Percentiles rank a stretch among this genome's conserved stretches.
Evolutionary conservation across 805 yeast genomes (phyloP).

Genomic region (Saccharomycopsis oosterbeekiorum): DNA sequence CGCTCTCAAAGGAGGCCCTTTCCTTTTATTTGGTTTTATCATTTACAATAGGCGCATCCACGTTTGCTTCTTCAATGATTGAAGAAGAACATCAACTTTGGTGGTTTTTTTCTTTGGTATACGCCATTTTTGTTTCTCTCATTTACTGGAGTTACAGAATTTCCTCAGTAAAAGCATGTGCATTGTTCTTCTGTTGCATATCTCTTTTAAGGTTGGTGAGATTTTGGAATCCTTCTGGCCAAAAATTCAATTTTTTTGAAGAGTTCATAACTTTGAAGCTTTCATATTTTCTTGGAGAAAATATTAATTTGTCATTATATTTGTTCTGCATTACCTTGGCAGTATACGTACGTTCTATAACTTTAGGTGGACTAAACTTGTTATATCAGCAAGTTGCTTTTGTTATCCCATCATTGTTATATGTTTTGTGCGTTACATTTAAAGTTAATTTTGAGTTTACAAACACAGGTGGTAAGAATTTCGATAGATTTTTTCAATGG

Average conservation of each 20-base stretch:
- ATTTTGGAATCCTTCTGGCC: conserved; percentile 88
- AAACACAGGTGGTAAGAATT: conserved; percentile 17
- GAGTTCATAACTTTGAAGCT: conserved; percentile 12
- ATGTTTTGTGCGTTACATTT: conserved; percentile 9
- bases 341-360: conserved; percentile 14
- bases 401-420: conserved; percentile 33
- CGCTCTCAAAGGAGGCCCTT: conserved; percentile 6
- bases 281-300: neutral
- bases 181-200: conserved; percentile 20
- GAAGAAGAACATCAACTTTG: conserved; percentile 96
- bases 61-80: conserved; percentile 81
- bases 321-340: conserved; percentile 1
- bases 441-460: conserved; percentile 13
- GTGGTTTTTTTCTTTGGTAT: conserved; percentile 64
- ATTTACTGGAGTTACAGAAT: neutral
- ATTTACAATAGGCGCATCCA: conserved; percentile 38
- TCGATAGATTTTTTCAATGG: conserved; percentile 2
- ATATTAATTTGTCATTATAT: conserved; percentile 2
- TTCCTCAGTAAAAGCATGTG: neutral
- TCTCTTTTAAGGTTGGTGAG: conserved; percentile 46
- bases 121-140: conserved; percentile 10
- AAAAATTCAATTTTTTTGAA: conserved; percentile 46
- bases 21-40: conserved; percentile 22
- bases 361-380: conserved; percentile 23
- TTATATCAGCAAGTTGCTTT: conserved; percentile 31